phyloP scores from a whole-genome alignment of 2,329 filamentous ascomycete species.

The Phialocephala subalpina region DNA sequence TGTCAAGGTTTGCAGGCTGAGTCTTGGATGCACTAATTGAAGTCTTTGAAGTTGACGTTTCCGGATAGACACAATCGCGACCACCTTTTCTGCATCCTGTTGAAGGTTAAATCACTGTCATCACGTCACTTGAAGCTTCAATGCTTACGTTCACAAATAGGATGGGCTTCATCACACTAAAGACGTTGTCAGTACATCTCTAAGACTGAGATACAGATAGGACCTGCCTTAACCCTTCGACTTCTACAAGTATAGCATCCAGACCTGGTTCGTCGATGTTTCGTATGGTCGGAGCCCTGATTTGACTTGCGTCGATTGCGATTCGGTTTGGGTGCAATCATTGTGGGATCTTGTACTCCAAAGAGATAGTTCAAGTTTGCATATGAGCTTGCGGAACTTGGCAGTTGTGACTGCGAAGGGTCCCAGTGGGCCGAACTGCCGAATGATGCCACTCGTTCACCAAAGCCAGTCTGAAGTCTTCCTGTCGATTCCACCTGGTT shows the following conservation, averaged over 20 bases:
- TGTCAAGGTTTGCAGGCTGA: conserved; percentile 49
- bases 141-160: conserved; percentile 78
- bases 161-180: conserved; percentile 89
- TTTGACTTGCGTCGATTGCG: conserved; percentile 41
- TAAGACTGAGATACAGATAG: not conserved
- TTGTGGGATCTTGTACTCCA: conserved; percentile 39
- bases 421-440: conserved; percentile 14
- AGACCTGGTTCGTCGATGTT: conserved; percentile 91
- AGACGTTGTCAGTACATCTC: not conserved
- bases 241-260: conserved; percentile 93
- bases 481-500: conserved; percentile 20
- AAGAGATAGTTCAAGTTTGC: conserved; percentile 43
- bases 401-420: conserved; percentile 24
- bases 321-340: conserved; percentile 39
- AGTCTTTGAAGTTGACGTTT: conserved; percentile 58
- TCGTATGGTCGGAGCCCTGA: conserved; percentile 60
- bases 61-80: conserved; percentile 90
- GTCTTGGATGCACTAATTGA: conserved; percentile 23
- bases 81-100: conserved; percentile 89
- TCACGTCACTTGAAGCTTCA: not conserved
- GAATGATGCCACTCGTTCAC: conserved; percentile 19
- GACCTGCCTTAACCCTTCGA: conserved; percentile 79
- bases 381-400: conserved; percentile 41
- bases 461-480: conserved; percentile 16
- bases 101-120: conserved; percentile 30